A percentile compares a stretch with the other conserved stretches of the same genome.
Conservation (phyloP, 176 grass and related monocot species). For the Puccinellia tenuiflora region DNA sequence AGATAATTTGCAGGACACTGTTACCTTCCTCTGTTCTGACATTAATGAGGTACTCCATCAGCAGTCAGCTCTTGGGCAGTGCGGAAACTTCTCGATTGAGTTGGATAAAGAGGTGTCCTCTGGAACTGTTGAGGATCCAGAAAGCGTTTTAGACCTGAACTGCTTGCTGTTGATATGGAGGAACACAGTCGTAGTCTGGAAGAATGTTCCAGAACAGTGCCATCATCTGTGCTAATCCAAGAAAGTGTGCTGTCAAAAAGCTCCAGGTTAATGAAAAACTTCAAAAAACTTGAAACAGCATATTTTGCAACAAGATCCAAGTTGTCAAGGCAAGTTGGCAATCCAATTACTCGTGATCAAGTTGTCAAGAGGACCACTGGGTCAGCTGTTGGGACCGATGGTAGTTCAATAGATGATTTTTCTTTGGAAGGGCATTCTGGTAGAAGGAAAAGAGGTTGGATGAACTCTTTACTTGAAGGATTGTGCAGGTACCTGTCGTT, state of each 20-base stretch:
- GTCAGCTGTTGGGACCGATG: conserved; percentile 48
- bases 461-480: conserved; percentile 86
- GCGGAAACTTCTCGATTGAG: conserved; percentile 29
- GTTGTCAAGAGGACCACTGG: conserved; percentile 39
- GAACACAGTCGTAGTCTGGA: conserved; percentile 41
- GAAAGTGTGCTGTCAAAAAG: conserved; percentile 82
- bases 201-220: conserved; percentile 49
- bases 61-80: conserved; percentile 46
- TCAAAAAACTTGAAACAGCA: conserved; percentile 85
- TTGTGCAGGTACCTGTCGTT: conserved; percentile 90
- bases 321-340: conserved; percentile 44
- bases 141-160: conserved; percentile 63
- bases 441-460: conserved; percentile 59
- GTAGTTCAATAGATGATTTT: conserved; percentile 82
- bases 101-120: conserved; percentile 64
- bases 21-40: conserved; percentile 83
- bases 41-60: conserved; percentile 68
- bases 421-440: conserved; percentile 47
- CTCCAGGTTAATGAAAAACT: conserved; percentile 93
- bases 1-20: conserved; percentile 62
- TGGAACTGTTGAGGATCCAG: conserved; percentile 50
- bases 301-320: conserved; percentile 78
- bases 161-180: conserved; percentile 39
- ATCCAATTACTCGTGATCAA: conserved; percentile 25
- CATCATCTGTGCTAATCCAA: conserved; percentile 41